Evolutionary conservation across 805 yeast species (phyloP).

Genomic region (Metschnikowia amazonensis): DNA sequence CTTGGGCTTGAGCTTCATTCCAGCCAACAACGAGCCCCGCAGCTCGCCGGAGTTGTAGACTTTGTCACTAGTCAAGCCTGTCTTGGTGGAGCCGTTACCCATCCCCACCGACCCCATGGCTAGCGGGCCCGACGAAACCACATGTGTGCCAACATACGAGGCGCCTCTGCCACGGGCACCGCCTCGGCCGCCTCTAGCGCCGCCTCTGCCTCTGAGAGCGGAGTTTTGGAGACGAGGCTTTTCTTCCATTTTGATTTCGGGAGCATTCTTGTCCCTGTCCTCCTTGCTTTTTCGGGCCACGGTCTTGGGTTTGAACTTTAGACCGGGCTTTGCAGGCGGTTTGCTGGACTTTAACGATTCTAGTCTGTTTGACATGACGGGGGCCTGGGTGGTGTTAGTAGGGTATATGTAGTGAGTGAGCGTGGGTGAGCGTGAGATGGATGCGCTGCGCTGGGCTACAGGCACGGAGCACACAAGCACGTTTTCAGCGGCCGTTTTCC

Average conservation of each 20-base stretch:
- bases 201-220: conserved; percentile 24
- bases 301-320: conserved; percentile 81
- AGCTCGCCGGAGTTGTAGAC: conserved; percentile 45
- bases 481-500: no score
- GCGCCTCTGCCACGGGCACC: conserved; percentile 38
- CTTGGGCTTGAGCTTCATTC: conserved; percentile 30
- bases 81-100: conserved; percentile 28
- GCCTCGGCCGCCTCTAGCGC: conserved; percentile 29
- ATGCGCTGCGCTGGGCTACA: no score
- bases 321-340: conserved; percentile 44
- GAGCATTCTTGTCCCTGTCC: conserved; percentile 77
- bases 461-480: no score
- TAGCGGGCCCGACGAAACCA: conserved; percentile 70
- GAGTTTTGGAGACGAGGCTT: conserved; percentile 13
- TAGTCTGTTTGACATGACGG: conserved; percentile 37
- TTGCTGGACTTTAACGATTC: conserved; percentile 39
- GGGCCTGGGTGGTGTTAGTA: neutral
- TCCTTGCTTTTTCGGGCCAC: conserved; percentile 82
- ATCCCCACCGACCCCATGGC: conserved; percentile 59
- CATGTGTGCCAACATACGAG: conserved; percentile 50
- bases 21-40: conserved; percentile 35
- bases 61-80: conserved; percentile 27
- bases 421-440: neutral
- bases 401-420: neutral
- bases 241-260: conserved; percentile 41